These are phyloP conservation scores for Vigna nakashimae DNA, from an alignment of 306 rosid species.

Conservation along the genomic window DNA sequence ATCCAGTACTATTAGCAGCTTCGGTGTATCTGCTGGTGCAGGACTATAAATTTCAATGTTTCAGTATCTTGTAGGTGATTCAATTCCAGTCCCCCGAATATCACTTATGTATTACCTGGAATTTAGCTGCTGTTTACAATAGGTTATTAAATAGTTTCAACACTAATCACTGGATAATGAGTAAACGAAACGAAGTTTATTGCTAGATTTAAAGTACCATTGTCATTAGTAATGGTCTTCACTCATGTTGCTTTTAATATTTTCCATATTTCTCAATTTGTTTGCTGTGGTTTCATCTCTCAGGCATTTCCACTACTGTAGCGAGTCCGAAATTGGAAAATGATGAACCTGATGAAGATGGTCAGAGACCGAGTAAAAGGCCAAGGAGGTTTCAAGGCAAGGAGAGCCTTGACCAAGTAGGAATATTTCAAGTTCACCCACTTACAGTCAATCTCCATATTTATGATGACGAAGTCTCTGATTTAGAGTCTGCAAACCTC, in stretches of 20 bases:
- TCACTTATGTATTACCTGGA: not conserved
- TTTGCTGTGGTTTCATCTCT: slow-evolving; percentile 32
- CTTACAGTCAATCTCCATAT: slow-evolving; percentile 64
- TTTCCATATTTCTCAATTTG: not conserved
- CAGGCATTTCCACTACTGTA: slow-evolving; percentile 58
- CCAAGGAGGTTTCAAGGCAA: slow-evolving; percentile 60
- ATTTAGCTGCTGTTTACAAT: slow-evolving; percentile 6
- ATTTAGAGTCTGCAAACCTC: slow-evolving; percentile 61
- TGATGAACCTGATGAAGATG: slow-evolving; percentile 69
- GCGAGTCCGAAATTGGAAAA: slow-evolving; percentile 64
- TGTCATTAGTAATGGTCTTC: not conserved
- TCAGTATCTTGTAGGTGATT: slow-evolving; percentile 8
- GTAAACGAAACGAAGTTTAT: not conserved
- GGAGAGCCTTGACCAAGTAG: slow-evolving; percentile 64
- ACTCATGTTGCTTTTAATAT: not conserved
- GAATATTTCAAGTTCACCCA: slow-evolving; percentile 70
- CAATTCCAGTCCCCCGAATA: not conserved
- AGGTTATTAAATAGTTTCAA: slow-evolving; percentile 5
- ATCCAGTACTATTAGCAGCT: not conserved
- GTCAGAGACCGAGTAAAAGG: slow-evolving; percentile 69
- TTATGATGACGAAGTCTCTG: slow-evolving; percentile 66
- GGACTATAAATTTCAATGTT: slow-evolving; percentile 3
- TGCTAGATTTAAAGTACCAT: not conserved
- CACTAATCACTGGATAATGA: not conserved
- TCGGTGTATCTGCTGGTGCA: slow-evolving; percentile 13